Base-by-base conservation (phyloP, 208 protist genomes). In the Phytomonas francai region DNA sequence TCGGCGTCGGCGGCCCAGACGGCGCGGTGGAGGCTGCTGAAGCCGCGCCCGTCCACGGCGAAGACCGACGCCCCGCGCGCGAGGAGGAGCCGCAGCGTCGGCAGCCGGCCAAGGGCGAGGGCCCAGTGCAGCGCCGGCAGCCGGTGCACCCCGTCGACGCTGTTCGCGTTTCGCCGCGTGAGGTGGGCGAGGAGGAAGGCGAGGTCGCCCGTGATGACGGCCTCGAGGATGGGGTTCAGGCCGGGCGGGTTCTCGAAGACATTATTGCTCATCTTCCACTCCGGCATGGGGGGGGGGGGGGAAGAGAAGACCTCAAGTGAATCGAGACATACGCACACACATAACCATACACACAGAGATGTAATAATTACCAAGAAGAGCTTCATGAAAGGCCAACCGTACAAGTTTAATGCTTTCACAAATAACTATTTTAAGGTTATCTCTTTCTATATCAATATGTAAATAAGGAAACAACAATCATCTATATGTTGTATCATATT, bases 51-150 rank as follows among this genome's bases (percentile, higher is more conserved):
- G 77, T 95, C 89, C 31, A 74, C 27, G 56, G 72, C 72, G 22
- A 68, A 72, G 36, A 94, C 39, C 31, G 84, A 87, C 9, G 89
- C 89, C 0, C 86, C 85, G 31, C 70, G 68, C 59, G 63, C 62
- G 64, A 94, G 70, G 25, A 94, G 72, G 14, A 91, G 59, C 45
- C 83, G 75, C 6, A 72, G 67, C 34, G 80, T 84, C 12, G 79
- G 73, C 56, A 89, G 76, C 0, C 79, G 75, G 27, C 78, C 69
- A 49, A 88, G 70, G 28, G 73, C 57, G 30, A 92, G 78, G 36
- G 89, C 84, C 82, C 76, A 89, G 73, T 86, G 82, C 65, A 94
- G 71, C 42, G 92, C 77, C 57, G 86, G 84, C 7, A 91, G 76
- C 31, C 81, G 74, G 62, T 89, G 78, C 57, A 81, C 72, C 12